phyloP scores from a whole-genome alignment of 192 early-diverging fungal genomes.

The Gonapodya prolifera region DNA sequence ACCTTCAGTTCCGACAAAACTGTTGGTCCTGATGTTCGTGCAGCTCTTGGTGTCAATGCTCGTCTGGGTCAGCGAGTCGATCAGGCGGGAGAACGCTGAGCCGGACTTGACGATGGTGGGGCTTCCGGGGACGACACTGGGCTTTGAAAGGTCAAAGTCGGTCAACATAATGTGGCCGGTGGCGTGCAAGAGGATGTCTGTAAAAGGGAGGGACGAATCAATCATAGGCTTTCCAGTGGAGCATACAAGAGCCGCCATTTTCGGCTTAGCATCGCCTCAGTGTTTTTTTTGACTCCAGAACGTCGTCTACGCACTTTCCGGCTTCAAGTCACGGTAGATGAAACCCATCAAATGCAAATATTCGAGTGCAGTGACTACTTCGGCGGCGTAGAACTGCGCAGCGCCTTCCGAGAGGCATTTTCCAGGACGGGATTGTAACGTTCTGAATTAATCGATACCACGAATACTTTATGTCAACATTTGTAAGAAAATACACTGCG shows the following conservation, averaged over 20 bases:
- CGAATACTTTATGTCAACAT: background rate
- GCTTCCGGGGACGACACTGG: constrained; percentile 64
- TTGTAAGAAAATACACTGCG: background rate
- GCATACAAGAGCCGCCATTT: too few relatives aligned
- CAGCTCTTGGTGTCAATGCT: constrained; percentile 79
- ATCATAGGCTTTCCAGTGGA: background rate
- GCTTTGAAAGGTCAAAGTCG: constrained; percentile 98
- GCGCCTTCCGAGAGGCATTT: constrained; percentile 81
- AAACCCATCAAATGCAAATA: constrained; percentile 93
- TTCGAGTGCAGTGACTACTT: constrained; percentile 88
- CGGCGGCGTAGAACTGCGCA: constrained; percentile 94
- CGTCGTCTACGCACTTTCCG: constrained; percentile 60
- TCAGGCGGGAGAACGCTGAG: constrained; percentile 14
- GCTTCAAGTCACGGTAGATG: constrained; percentile 97
- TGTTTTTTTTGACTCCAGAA: too few relatives aligned
- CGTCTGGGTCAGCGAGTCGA: background rate
- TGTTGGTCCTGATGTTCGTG: constrained; percentile 84
- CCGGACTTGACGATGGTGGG: constrained; percentile 39
- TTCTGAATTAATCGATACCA: background rate
- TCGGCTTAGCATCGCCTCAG: too few relatives aligned
- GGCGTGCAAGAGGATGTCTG: constrained; percentile 79
- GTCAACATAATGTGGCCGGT: constrained; percentile 97
- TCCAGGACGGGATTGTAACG: constrained; percentile 74
- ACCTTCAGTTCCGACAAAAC: constrained; percentile 96
- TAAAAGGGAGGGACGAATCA: background rate